These are phyloP conservation scores for Zychaea mexicana DNA, from an alignment of 371 early-diverging fungal species.

Conservation along the genomic window DNA sequence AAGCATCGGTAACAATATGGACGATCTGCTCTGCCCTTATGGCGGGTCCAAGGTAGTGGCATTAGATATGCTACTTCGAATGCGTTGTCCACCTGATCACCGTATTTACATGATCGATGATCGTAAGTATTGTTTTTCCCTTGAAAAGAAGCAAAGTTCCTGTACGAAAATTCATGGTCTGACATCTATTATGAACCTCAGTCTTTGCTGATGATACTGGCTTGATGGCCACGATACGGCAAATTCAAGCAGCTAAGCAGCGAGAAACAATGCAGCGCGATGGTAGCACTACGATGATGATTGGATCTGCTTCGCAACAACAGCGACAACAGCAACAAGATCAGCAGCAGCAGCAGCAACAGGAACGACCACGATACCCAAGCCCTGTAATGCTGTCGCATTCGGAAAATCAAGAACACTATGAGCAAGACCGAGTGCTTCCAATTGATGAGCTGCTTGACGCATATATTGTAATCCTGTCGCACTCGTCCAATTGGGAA, in stretches of 20 bases:
- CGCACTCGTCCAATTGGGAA: slow-evolving; percentile 67
- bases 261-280: not conserved
- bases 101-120: slow-evolving; percentile 48
- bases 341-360: slow-evolving; percentile 1
- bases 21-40: slow-evolving; percentile 41
- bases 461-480: slow-evolving; percentile 56
- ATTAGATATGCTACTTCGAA: slow-evolving; percentile 55
- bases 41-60: slow-evolving; percentile 57
- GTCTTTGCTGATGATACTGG: not conserved
- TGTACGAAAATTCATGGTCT: not conserved
- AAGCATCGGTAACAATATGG: slow-evolving; percentile 42
- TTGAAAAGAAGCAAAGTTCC: not conserved
- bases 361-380: slow-evolving; percentile 44
- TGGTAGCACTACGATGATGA: not conserved
- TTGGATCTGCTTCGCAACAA: slow-evolving; percentile 21
- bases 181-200: not conserved
- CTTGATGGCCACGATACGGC: slow-evolving; percentile 8
- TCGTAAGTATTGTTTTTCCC: slow-evolving; percentile 22
- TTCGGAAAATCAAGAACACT: slow-evolving; percentile 27
- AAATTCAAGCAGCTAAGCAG: not conserved
- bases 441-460: slow-evolving; percentile 47
- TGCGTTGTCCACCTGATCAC: slow-evolving; percentile 63
- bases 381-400: slow-evolving; percentile 25
- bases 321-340: slow-evolving; percentile 2
- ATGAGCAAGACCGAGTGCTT: not conserved